phyloP scores from a whole-genome alignment of 2,329 filamentous ascomycete species.

The Bipolaris cookei region DNA sequence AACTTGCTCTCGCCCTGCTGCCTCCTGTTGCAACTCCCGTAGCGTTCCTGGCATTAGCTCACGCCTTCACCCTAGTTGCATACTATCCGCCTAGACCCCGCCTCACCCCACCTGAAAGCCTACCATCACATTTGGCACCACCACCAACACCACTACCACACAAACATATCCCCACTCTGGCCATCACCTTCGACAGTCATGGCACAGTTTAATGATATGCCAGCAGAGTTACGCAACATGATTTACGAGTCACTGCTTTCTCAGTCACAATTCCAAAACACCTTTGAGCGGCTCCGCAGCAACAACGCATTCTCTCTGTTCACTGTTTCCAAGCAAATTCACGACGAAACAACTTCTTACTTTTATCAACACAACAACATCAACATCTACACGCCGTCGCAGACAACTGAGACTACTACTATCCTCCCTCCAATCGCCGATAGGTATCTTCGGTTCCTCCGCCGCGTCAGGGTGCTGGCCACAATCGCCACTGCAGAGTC shows the following conservation, averaged over 20 bases:
- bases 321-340: conserved; percentile 22
- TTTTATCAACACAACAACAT: conserved; percentile 30
- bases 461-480: conserved; percentile 15
- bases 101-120: conserved; percentile 1
- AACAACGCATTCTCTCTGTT: conserved; percentile 19
- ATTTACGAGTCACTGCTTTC: conserved; percentile 23
- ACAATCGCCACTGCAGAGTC: conserved; percentile 5
- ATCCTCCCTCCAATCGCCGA: conserved; percentile 27
- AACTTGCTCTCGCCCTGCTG: neutral
- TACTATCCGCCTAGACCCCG: neutral
- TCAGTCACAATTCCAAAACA: neutral
- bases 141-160: neutral
- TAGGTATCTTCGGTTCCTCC: conserved; percentile 26
- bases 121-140: neutral
- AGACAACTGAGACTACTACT: conserved; percentile 10
- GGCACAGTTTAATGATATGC: conserved; percentile 17
- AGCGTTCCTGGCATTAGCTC: conserved; percentile 5
- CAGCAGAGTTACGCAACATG: conserved; percentile 29
- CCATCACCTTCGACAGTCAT: conserved; percentile 6
- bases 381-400: conserved; percentile 6
- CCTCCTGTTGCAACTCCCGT: neutral
- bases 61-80: conserved; percentile 7
- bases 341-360: conserved; percentile 29
- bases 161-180: neutral
- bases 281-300: neutral